Evolutionary conservation across 805 yeast species (phyloP), one percentile per base, ranked within the genome.

Genomic region (Ogataea polymorpha): DNA sequence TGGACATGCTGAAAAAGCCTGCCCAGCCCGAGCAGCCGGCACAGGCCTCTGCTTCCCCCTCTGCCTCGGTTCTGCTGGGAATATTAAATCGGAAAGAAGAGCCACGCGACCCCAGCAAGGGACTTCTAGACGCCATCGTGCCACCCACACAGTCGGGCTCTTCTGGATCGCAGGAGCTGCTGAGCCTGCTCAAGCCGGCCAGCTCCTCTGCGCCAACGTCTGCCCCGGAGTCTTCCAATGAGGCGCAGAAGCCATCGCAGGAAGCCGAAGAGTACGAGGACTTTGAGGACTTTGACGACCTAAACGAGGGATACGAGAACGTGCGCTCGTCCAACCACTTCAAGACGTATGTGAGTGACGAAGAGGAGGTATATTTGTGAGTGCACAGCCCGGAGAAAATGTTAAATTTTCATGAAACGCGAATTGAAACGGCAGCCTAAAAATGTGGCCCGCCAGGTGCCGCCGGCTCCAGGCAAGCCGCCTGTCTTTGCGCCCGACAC

Each of bases 381-480:
- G 10, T 21, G 42, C 39, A 37, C 39, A 21, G 48, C 40, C 43
- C 12, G 26, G 20, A 40, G 28, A 29, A 34, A 26, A 17, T 16
- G 21, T 12, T 39, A 11, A 27, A 25, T 26, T 21, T 28, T 27
- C 29, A 39, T 39, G 42, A 39, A 32, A 39, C 42, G 42, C 42
- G 42, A 12, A n/a, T 28, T 34, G n/a, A 20, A 30, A 6, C 21
- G 29, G 18, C 33, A 13, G 12, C 32, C 42, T 17, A 39, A 39
- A 13, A 39, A 39, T 12, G 25, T 15, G 6, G 38, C 39, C 6
- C 23, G 36, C 9, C 13, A 25, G 8, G 16, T 28, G 11, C 23
- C 55, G 11, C 71, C 71, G 10, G 23, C 16, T 3, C 64, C 67
- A 5, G 56, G 55, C 23, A 64, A 56, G 33, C 66, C 68, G 11